These are phyloP conservation scores for Aspergillus novoparasiticus DNA, from an alignment of 2,329 filamentous ascomycete genomes.

Conservation along the genomic window DNA sequence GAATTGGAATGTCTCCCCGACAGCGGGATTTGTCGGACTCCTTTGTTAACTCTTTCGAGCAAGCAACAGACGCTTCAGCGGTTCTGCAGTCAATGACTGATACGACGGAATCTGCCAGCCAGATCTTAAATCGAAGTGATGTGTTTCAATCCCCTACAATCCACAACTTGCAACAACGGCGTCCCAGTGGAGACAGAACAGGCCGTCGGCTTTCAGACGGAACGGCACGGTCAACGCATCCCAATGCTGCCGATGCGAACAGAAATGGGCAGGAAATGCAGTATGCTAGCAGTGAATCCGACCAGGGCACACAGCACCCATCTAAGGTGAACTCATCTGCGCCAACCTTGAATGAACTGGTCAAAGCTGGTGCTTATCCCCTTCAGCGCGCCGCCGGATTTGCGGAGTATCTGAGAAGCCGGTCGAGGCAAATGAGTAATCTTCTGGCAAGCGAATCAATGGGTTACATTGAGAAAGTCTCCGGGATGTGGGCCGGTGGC, in stretches of 20 bases:
- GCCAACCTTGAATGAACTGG: constrained; percentile 60
- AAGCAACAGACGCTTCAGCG: constrained; percentile 72
- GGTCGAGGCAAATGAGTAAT: constrained; percentile 78
- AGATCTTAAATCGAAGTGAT: constrained; percentile 83
- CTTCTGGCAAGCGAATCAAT: constrained; percentile 87
- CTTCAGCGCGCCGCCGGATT: constrained; percentile 81
- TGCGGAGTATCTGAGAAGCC: constrained; percentile 78
- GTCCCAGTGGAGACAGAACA: constrained; percentile 30
- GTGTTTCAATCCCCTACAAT: constrained; percentile 83
- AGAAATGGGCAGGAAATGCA: constrained; percentile 19
- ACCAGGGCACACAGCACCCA: constrained; percentile 24
- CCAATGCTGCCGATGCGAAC: constrained; percentile 22
- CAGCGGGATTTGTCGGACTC: constrained; percentile 72
- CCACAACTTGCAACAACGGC: constrained; percentile 34
- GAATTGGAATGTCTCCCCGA: constrained; percentile 53
- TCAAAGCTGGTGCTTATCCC: constrained; percentile 70
- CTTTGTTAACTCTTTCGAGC: constrained; percentile 72
- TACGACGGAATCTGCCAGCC: constrained; percentile 78
- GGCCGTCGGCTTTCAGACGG: constrained; percentile 37
- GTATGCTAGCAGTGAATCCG: constrained; percentile 25
- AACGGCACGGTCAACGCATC: constrained; percentile 34
- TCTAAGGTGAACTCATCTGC: constrained; percentile 40
- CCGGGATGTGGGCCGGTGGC: constrained; percentile 93
- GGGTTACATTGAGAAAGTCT: constrained; percentile 95
- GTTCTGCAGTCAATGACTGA: constrained; percentile 72